Evolutionary conservation across 2,329 filamentous ascomycete genomes (phyloP).

Genomic region (Domatiomyces globalis): DNA sequence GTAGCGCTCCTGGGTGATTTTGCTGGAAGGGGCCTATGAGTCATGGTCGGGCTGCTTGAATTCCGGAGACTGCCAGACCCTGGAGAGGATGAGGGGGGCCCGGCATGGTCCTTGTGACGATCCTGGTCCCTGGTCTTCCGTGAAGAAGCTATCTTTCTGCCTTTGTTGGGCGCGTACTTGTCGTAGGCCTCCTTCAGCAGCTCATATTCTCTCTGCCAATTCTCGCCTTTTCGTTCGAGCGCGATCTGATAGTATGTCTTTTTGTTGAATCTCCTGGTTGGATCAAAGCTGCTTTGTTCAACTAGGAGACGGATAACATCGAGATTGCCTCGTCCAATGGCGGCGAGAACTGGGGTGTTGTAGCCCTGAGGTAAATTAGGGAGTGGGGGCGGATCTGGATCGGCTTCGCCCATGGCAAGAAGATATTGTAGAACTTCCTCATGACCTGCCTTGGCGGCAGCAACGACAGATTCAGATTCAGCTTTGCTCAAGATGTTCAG

Average conservation of each 20-base stretch:
- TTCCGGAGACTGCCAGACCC: constrained; percentile 16
- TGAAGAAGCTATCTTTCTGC: constrained; percentile 24
- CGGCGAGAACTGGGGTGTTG: constrained; percentile 83
- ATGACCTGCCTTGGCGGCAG: constrained; percentile 82
- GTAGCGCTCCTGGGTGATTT: constrained; percentile 9
- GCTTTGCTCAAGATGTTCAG: constrained; percentile 39
- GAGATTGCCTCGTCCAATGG: constrained; percentile 77
- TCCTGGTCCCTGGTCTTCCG: constrained; percentile 27
- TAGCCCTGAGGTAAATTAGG: constrained; percentile 46
- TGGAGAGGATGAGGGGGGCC: constrained; percentile 29
- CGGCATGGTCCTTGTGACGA: constrained; percentile 24
- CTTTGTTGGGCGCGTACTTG: constrained; percentile 21
- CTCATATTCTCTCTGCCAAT: constrained; percentile 79
- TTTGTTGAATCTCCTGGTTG: constrained; percentile 58
- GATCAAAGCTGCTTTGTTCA: constrained; percentile 66
- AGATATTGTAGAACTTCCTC: constrained; percentile 71
- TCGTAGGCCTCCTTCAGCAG: constrained; percentile 54
- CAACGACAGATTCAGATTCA: constrained; percentile 77
- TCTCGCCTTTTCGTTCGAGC: constrained; percentile 64
- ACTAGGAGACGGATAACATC: constrained; percentile 71
- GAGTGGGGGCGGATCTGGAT: constrained; percentile 56
- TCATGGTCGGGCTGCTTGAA: constrained; percentile 15
- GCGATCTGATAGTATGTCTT: constrained; percentile 81
- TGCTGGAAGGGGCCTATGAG: constrained; percentile 11
- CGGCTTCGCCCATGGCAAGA: constrained; percentile 50